Percentiles rank a stretch among this genome's conserved stretches.
Evolutionary conservation across 2,329 filamentous ascomycete genomes (phyloP).

Genomic region (Aspergillus pseudonomiae): DNA sequence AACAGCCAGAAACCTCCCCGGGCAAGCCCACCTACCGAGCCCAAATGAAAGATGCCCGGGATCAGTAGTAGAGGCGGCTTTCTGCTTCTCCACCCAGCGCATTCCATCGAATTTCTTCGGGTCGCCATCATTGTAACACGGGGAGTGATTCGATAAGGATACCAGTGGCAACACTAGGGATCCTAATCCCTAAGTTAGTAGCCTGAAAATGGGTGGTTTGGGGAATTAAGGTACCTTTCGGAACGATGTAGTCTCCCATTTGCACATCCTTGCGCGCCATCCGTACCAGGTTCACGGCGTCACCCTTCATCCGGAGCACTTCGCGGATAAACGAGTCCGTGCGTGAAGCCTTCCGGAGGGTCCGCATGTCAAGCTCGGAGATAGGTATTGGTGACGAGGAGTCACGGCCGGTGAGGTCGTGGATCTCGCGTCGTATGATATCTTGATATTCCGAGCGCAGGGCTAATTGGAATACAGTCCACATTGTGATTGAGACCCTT

Average conservation of each 20-base stretch:
- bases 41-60: constrained; percentile 3
- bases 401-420: background rate
- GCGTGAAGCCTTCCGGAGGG: background rate
- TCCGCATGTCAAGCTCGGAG: background rate
- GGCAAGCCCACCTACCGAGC: background rate
- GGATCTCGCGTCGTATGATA: background rate
- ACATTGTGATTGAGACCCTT: background rate
- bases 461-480: background rate
- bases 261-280: background rate
- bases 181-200: no score
- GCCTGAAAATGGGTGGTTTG: background rate
- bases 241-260: background rate
- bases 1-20: constrained; percentile 1
- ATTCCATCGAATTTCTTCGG: background rate
- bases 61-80: background rate
- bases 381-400: background rate
- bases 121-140: background rate
- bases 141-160: background rate
- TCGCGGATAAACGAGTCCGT: constrained; percentile 1
- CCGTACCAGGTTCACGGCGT: background rate
- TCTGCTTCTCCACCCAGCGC: background rate
- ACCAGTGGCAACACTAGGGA: background rate
- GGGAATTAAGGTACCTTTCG: background rate
- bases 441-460: background rate
- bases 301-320: constrained; percentile 2